These are phyloP conservation scores for Scedosporium aurantiacum DNA, from an alignment of 2,329 filamentous ascomycete species.

Conservation along the genomic window DNA sequence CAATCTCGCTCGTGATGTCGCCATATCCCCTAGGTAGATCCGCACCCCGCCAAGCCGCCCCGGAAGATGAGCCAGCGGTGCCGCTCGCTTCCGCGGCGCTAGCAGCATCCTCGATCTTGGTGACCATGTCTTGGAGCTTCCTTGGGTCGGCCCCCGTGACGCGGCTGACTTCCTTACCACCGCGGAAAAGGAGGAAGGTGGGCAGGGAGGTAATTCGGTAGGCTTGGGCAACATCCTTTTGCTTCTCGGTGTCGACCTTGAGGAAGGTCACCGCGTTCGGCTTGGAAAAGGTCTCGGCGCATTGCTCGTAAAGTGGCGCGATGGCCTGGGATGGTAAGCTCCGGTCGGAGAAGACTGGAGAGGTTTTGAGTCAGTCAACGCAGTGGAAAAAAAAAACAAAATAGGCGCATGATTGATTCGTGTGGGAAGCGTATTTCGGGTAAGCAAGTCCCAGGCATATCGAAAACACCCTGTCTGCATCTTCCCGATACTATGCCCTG, in stretches of 20 bases:
- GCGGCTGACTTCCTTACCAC: constrained; percentile 46
- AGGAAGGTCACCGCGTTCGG: constrained; percentile 68
- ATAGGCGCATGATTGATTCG: too few species aligned
- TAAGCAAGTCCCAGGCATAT: too few species aligned
- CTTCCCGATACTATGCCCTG: too few species aligned
- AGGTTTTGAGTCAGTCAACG: constrained; percentile 3
- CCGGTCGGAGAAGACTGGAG: constrained; percentile 75
- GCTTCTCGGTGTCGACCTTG: constrained; percentile 74
- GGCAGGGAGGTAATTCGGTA: constrained; percentile 71
- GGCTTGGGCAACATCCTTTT: constrained; percentile 60
- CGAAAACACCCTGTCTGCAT: too few species aligned
- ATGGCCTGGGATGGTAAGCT: constrained; percentile 77
- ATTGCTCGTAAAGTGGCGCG: constrained; percentile 68
- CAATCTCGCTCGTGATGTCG: constrained; percentile 75
- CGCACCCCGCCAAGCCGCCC: constrained; percentile 59
- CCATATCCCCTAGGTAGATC: constrained; percentile 67
- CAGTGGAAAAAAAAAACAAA: neutral
- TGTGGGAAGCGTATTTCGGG: neutral
- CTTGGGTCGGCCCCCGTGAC: constrained; percentile 64
- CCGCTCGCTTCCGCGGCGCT: constrained; percentile 37
- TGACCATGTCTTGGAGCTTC: constrained; percentile 59
- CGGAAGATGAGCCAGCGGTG: constrained; percentile 28
- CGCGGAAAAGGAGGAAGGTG: constrained; percentile 83
- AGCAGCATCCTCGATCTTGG: constrained; percentile 59
- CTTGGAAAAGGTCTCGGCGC: constrained; percentile 60